Percentiles rank a stretch among this genome's conserved stretches.
phyloP scores from a whole-genome alignment of 257 asterid species.

The Rhazya stricta region DNA sequence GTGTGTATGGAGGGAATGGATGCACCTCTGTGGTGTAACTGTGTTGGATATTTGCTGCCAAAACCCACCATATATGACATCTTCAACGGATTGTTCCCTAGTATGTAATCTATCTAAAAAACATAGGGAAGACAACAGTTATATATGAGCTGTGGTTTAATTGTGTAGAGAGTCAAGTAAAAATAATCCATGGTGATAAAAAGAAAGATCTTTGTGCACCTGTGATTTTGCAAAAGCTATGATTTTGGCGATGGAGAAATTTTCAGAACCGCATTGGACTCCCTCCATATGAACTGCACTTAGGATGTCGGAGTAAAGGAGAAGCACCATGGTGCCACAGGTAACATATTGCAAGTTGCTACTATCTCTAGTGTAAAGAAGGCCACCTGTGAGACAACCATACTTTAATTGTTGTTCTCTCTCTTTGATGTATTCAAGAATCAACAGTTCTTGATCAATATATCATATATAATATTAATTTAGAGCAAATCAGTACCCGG shows the following conservation, averaged over 20 bases:
- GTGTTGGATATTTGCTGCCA: constrained; percentile 47
- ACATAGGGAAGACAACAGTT: background rate
- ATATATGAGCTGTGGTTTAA: too few relatives aligned
- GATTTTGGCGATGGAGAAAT: constrained; percentile 41
- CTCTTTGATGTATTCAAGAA: background rate
- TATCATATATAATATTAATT: background rate
- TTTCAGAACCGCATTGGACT: constrained; percentile 51
- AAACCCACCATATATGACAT: constrained; percentile 68
- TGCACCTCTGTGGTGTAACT: constrained; percentile 73
- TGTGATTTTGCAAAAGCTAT: constrained; percentile 68
- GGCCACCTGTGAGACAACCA: constrained; percentile 50
- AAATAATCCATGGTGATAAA: too few relatives aligned
- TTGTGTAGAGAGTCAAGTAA: background rate
- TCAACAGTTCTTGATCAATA: background rate
- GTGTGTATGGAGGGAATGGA: constrained; percentile 57
- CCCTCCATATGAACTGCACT: constrained; percentile 26
- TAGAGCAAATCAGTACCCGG: constrained; percentile 40
- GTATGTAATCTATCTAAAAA: constrained; percentile 59
- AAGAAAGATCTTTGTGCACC: constrained; percentile 21
- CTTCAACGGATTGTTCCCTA: constrained; percentile 59
- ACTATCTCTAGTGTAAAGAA: constrained; percentile 56
- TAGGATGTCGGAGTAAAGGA: constrained; percentile 47
- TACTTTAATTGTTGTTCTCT: background rate
- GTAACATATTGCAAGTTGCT: constrained; percentile 66
- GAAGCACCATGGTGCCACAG: constrained; percentile 52